Conservation (phyloP, 2,329 filamentous ascomycete genomes). For the Scopulariopsis brevicaulis region DNA sequence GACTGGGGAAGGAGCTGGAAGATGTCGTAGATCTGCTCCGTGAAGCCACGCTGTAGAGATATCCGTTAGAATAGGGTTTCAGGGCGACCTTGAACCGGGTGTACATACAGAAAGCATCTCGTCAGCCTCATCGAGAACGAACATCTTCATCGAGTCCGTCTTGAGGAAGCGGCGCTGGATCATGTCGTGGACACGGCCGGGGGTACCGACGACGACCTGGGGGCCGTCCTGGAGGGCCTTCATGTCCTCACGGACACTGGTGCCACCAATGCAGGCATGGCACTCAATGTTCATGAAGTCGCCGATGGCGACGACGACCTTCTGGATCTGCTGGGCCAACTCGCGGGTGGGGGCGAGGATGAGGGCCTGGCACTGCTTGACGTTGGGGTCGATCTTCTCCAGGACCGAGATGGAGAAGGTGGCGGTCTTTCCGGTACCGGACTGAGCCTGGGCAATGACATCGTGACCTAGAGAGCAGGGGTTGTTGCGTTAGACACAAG, state of each 20-base stretch:
- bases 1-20: constrained; percentile 97
- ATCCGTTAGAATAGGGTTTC: not conserved
- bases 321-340: constrained; percentile 98
- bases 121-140: constrained; percentile 97
- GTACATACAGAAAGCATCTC: constrained; percentile 85
- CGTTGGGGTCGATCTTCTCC: constrained; percentile 91
- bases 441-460: constrained; percentile 99
- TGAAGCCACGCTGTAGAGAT: constrained; percentile 72
- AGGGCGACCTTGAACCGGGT: not conserved
- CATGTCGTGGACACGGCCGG: constrained; percentile 98
- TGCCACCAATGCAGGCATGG: constrained; percentile 98
- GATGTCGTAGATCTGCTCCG: constrained; percentile 99
- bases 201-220: constrained; percentile 95
- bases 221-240: constrained; percentile 92
- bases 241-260: constrained; percentile 97
- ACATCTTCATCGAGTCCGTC: constrained; percentile 99
- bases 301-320: constrained; percentile 95
- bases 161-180: constrained; percentile 95
- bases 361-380: constrained; percentile 96
- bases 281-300: constrained; percentile 99
- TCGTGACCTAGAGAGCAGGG: constrained; percentile 58
- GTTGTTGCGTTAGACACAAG: not conserved
- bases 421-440: constrained; percentile 98
- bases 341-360: constrained; percentile 97
- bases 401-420: constrained; percentile 99